These are phyloP conservation scores for Arthrocladium fulminans DNA, from an alignment of 2,329 filamentous ascomycete genomes.

Conservation along the genomic window DNA sequence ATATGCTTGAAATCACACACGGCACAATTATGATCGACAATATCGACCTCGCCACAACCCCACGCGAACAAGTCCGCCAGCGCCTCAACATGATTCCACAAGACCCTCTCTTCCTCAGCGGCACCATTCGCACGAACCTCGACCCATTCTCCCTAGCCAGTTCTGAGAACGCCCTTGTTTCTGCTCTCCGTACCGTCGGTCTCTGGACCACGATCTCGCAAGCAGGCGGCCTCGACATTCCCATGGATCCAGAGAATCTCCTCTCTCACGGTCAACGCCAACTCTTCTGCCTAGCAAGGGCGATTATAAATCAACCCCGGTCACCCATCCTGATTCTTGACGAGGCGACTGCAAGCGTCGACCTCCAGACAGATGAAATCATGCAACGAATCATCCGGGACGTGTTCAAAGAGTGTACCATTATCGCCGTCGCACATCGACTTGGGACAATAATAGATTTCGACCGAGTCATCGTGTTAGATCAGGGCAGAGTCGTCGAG, in stretches of 20 bases:
- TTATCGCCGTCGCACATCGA: constrained; percentile 50
- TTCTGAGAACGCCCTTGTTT: constrained; percentile 33
- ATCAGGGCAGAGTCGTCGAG: constrained; percentile 17
- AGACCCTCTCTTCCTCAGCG: constrained; percentile 35
- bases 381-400: constrained; percentile 49
- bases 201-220: constrained; percentile 33
- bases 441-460: constrained; percentile 54
- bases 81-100: constrained; percentile 37
- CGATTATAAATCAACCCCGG: constrained; percentile 38
- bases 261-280: constrained; percentile 54
- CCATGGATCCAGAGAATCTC: constrained; percentile 37
- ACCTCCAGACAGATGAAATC: constrained; percentile 46
- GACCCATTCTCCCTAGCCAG: constrained; percentile 33
- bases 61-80: constrained; percentile 32
- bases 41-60: constrained; percentile 32
- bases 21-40: constrained; percentile 37
- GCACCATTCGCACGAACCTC: constrained; percentile 35
- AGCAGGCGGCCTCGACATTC: constrained; percentile 31
- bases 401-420: constrained; percentile 48
- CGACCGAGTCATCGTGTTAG: constrained; percentile 51
- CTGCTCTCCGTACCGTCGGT: constrained; percentile 40
- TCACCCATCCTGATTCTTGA: constrained; percentile 38
- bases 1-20: constrained; percentile 33
- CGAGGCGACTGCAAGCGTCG: constrained; percentile 41
- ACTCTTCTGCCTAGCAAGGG: constrained; percentile 54